These are phyloP conservation scores for Dryas integrifolia DNA, from an alignment of 331 rosid species.

Conservation along the genomic window DNA sequence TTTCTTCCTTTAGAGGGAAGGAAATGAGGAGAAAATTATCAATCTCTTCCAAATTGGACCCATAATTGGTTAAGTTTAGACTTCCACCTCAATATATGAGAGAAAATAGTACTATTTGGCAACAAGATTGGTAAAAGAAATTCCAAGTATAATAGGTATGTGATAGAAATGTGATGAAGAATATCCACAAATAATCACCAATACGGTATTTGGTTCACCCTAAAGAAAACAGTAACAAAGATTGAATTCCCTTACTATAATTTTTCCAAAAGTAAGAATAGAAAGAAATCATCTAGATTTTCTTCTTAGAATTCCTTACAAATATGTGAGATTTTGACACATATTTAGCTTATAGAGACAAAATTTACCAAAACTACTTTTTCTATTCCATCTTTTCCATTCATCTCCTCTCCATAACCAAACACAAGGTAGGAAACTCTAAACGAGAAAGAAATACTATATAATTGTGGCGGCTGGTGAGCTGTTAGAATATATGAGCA, in stretches of 20 bases:
- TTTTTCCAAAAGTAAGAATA: neutral
- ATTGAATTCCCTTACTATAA: neutral
- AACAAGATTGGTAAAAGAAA: neutral
- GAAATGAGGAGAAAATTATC: too few relatives aligned
- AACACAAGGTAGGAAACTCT: neutral
- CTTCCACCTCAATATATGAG: too few relatives aligned
- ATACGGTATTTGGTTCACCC: too few relatives aligned
- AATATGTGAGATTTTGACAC: too few relatives aligned
- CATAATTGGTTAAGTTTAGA: slow-evolving; percentile 2
- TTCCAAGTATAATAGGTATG: neutral
- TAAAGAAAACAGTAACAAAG: neutral
- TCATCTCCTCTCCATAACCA: neutral
- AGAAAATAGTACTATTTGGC: too few relatives aligned
- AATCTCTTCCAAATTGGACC: too few relatives aligned
- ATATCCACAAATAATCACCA: too few relatives aligned
- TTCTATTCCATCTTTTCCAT: neutral
- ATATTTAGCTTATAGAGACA: too few relatives aligned
- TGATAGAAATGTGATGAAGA: neutral
- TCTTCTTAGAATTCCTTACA: neutral
- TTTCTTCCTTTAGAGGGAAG: neutral
- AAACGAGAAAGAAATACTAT: neutral
- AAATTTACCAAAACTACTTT: neutral
- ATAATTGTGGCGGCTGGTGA: neutral
- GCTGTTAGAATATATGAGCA: neutral
- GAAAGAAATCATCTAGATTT: neutral